A percentile compares a stretch with the other conserved stretches of the same genome.
Conservation (phyloP, 257 asterid species). For the Forsythia suspensa region DNA sequence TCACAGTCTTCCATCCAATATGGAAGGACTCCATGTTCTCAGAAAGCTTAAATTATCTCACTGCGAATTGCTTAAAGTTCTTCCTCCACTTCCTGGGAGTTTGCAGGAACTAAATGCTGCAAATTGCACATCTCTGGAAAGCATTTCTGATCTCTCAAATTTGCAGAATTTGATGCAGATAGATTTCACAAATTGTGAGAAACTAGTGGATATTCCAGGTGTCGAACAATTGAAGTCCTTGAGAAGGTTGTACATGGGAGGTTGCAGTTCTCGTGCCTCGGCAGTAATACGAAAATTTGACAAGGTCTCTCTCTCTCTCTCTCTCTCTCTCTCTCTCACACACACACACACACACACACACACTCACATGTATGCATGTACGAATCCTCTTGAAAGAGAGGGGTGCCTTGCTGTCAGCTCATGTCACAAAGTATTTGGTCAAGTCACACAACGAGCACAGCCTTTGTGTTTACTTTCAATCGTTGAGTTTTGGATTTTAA, state of each 20-base stretch:
- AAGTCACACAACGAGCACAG: too few relatives aligned
- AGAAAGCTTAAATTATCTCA: constrained; percentile 9
- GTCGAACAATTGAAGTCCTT: constrained; percentile 32
- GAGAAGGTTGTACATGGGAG: constrained; percentile 24
- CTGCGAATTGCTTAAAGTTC: constrained; percentile 26
- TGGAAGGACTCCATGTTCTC: constrained; percentile 23
- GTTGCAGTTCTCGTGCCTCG: constrained; percentile 24
- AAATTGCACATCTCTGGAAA: constrained; percentile 24
- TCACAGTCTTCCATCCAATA: constrained; percentile 29
- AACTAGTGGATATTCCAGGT: constrained; percentile 26
- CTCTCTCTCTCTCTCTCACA: too few relatives aligned
- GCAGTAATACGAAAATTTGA: constrained; percentile 11
- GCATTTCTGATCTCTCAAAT: constrained; percentile 19
- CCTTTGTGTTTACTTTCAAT: too few relatives aligned
- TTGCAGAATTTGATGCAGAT: constrained; percentile 18
- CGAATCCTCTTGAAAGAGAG: background rate
- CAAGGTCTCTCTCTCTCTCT: constrained; percentile 23
- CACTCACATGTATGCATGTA: background rate
- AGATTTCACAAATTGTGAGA: constrained; percentile 23
- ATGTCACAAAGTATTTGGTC: too few relatives aligned
- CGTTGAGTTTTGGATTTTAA: too few relatives aligned
- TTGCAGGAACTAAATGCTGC: constrained; percentile 23
- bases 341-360: too few relatives aligned
- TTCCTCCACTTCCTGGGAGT: constrained; percentile 31
- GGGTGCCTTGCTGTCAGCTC: too few relatives aligned